Evolutionary conservation across 78 protist species (phyloP).

Genomic region (slime mould (Dictyostelium discoideum)): dicty_2.7 NC_007090.3:3653501-3654000

Average conservation of each 20-base stretch:
- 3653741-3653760: background rate
- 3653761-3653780: conserved; percentile 17
- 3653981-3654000: background rate
- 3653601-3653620: conserved; percentile 6
- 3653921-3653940: conserved; percentile 14
- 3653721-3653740: background rate
- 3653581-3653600: conserved; percentile 14
- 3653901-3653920: background rate
- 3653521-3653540: background rate
- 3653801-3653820: background rate
- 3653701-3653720: background rate
- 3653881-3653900: conserved; percentile 9
- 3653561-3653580: background rate
- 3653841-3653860: background rate
- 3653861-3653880: conserved; percentile 11
- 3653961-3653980: background rate
- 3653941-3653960: background rate
- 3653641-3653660: conserved; percentile 7
- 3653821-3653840: background rate
- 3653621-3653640: conserved; percentile 17
- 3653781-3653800: conserved; percentile 18
- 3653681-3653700: conserved; percentile 11
- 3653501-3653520: background rate
- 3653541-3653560: background rate
- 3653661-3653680: background rate